A percentile compares a stretch with the other conserved stretches of the same genome.
Evolutionary conservation across 352 stramenopile species (phyloP).

Genomic region (Globisporangium cylindrosporum): DNA sequence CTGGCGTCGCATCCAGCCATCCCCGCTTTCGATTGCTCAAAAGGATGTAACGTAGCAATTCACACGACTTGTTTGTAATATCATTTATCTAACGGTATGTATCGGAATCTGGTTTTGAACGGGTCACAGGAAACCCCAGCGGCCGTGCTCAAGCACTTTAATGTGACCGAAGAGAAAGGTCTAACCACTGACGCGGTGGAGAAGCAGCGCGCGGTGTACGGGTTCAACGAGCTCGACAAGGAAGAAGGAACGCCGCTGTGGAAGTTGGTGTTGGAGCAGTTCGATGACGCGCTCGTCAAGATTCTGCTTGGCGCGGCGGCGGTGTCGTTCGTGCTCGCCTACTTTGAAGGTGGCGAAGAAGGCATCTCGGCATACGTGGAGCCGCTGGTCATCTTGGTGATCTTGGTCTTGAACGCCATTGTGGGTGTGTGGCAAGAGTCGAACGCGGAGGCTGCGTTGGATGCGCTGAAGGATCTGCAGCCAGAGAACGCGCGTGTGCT

Average conservation of each 20-base stretch:
- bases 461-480: constrained; percentile 96
- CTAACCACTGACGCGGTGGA: constrained; percentile 53
- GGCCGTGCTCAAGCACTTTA: constrained; percentile 76
- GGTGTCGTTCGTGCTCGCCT: constrained; percentile 92
- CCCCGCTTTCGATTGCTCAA: background rate
- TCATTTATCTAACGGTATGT: background rate
- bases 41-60: background rate
- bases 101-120: background rate
- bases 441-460: constrained; percentile 91
- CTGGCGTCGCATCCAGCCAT: no score
- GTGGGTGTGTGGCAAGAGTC: constrained; percentile 97
- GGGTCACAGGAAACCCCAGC: constrained; percentile 49
- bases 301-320: constrained; percentile 97
- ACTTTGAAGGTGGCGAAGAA: constrained; percentile 88
- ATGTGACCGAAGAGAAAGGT: constrained; percentile 56
- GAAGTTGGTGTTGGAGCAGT: constrained; percentile 98
- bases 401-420: constrained; percentile 95
- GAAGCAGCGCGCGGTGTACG: constrained; percentile 51
- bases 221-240: constrained; percentile 90
- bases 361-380: constrained; percentile 94
- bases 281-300: constrained; percentile 98
- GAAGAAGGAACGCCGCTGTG: constrained; percentile 87
- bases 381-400: constrained; percentile 96
- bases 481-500: constrained; percentile 89
- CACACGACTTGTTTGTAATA: background rate